These are phyloP conservation scores for Phytophthora palmivora DNA, from an alignment of 352 stramenopile genomes.

Conservation along the genomic window DNA sequence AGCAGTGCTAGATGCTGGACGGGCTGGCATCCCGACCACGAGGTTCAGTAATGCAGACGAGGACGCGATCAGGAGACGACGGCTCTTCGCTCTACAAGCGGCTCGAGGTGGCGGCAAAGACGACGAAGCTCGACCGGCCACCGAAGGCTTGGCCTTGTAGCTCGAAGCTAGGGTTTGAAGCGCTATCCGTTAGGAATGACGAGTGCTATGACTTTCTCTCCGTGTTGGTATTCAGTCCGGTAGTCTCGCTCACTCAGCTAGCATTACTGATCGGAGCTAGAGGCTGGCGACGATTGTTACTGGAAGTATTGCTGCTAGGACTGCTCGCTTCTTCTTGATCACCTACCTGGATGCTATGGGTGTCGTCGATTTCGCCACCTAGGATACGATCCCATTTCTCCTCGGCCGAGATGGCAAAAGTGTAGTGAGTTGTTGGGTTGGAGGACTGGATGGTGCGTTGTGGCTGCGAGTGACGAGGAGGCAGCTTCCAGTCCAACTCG, in stretches of 20 bases:
- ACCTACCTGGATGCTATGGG: constrained; percentile 19
- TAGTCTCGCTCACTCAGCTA: background rate
- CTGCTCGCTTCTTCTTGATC: constrained; percentile 11
- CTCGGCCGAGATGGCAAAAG: constrained; percentile 49
- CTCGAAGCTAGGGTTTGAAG: constrained; percentile 11
- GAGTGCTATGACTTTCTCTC: constrained; percentile 32
- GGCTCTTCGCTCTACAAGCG: constrained; percentile 39
- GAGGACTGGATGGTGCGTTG: constrained; percentile 11
- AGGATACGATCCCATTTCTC: constrained; percentile 85
- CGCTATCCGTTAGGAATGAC: constrained; percentile 24
- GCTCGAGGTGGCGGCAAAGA: constrained; percentile 46
- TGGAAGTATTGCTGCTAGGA: constrained; percentile 17
- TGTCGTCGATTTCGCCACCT: constrained; percentile 38
- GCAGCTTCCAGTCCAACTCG: constrained; percentile 25
- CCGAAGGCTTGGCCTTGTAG: constrained; percentile 36
- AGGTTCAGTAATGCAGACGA: constrained; percentile 26
- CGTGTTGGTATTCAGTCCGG: constrained; percentile 24
- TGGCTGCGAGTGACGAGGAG: constrained; percentile 24
- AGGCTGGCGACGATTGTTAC: constrained; percentile 16
- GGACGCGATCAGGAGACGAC: constrained; percentile 25
- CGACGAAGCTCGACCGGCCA: constrained; percentile 55
- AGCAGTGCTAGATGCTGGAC: constrained; percentile 4
- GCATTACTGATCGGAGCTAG: constrained; percentile 19
- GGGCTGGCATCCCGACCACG: constrained; percentile 2
- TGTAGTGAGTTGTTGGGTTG: constrained; percentile 23